Evolutionary conservation across 352 stramenopile species (phyloP), one percentile per base, ranked within the genome.

Genomic region (Globisporangium cylindrosporum): DNA sequence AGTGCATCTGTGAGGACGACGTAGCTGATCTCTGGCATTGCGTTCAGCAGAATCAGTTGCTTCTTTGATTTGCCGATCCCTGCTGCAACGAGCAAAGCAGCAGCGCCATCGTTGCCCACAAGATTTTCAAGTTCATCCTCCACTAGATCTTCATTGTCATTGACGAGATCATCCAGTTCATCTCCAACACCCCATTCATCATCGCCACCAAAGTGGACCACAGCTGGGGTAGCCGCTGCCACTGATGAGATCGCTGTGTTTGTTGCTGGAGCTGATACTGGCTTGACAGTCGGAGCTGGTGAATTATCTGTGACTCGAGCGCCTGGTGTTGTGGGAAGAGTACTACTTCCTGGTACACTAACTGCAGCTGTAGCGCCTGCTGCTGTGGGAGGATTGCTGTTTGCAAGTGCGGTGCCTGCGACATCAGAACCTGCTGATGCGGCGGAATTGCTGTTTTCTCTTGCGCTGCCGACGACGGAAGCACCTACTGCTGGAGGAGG

Each of bases 1-100:
- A 89, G 72, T 0, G 70, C 76, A 62, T 89, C 73, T 0, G 75
- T 85, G 32, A 80, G 67, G 3, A 89, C 80, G 1, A 88, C 76
- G 54, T 86, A 88, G 41, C 72, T 88, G 4, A 84, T 61, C 36
- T 86, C 57, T 0, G 79, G 81, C 68, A 84, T 68, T 6, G 81
- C 81, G 2, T 73, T 81, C 8, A 89, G 62, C 32, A 77, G n/a
- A 29, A 89, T 76, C 3, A 85, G 68, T 18, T 80, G 15, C 41
- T 82, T 85, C 36, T 70, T 77, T 2, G 67, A 36, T 10, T 80
- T 77, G 3, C 77, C 49, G 6, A 80, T 56, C 3, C 69, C 74
- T 1, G 62, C 61, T 2, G 71, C 76, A 20, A 73, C 74, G 3
- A 82, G 56, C 20, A 71, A 56, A 5, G 64, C 71, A 10, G 78